Evolutionary conservation across 129 eudicot genomes (phyloP).

Genomic region (Ambrosia trifida): DNA sequence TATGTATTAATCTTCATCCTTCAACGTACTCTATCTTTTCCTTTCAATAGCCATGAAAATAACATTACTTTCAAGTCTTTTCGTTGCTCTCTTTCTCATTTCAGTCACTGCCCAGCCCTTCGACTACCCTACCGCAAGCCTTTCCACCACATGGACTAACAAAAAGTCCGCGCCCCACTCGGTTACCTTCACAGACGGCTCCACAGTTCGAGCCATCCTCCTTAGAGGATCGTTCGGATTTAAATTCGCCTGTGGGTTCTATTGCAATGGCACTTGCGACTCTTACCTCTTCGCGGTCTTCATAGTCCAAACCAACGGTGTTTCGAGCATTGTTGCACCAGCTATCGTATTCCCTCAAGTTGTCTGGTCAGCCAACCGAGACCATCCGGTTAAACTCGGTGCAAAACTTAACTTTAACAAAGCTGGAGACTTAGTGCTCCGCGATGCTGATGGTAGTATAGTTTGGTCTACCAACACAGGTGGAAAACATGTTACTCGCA

Average conservation of each 20-base stretch:
- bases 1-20: slow-evolving; percentile 4
- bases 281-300: too few species aligned
- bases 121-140: too few species aligned
- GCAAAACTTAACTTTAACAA: slow-evolving; percentile 34
- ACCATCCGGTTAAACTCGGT: slow-evolving; percentile 39
- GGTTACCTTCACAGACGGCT: background rate
- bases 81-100: too few species aligned
- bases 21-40: background rate
- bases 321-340: slow-evolving; percentile 23
- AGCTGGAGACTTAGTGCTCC: slow-evolving; percentile 30
- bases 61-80: background rate
- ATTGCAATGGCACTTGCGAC: too few species aligned
- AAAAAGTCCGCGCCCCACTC: slow-evolving; percentile 32
- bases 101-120: too few species aligned
- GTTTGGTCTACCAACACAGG: slow-evolving; percentile 45
- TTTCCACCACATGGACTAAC: slow-evolving; percentile 44
- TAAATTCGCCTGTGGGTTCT: too few species aligned
- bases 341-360: slow-evolving; percentile 42
- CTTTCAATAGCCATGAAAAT: slow-evolving; percentile 17
- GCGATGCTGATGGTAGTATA: slow-evolving; percentile 40
- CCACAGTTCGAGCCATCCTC: too few species aligned
- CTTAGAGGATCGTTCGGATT: too few species aligned
- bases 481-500: slow-evolving; percentile 20
- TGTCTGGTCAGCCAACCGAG: slow-evolving; percentile 48
- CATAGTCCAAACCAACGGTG: background rate